A percentile compares a stretch with the other conserved stretches of the same genome.
phyloP scores from a whole-genome alignment of 1,284 basidiomycete species.

The Marasmius tenuissimus region DNA sequence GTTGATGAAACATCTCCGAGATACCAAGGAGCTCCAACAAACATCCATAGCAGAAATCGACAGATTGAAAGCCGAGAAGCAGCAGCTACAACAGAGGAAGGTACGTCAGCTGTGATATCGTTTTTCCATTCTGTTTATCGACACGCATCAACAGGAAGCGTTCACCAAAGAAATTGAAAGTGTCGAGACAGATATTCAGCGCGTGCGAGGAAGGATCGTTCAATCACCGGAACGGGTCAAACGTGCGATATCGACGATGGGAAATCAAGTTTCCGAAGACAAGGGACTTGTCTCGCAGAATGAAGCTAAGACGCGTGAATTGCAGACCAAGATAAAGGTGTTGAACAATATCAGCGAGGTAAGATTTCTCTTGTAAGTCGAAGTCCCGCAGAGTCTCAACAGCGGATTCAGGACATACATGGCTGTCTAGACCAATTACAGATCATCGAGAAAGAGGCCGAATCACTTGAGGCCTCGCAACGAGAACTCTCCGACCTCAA shows the following conservation, averaged over 20 bases:
- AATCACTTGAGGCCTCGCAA: constrained; percentile 58
- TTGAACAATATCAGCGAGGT: constrained; percentile 78
- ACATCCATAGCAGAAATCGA: constrained; percentile 60
- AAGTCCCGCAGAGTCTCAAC: neutral
- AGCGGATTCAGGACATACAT: constrained; percentile 55
- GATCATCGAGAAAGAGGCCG: constrained; percentile 68
- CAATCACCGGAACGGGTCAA: constrained; percentile 86
- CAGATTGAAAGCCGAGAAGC: constrained; percentile 67
- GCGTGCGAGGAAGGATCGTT: constrained; percentile 73
- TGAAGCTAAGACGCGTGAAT: constrained; percentile 73
- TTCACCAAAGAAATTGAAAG: constrained; percentile 58
- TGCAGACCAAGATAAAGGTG: constrained; percentile 71
- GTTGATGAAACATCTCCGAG: constrained; percentile 63
- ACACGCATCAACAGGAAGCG: constrained; percentile 43
- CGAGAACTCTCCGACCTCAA: constrained; percentile 65
- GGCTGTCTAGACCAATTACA: constrained; percentile 69
- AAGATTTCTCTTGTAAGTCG: neutral
- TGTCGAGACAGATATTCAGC: constrained; percentile 56
- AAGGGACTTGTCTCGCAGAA: constrained; percentile 59
- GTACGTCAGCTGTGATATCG: constrained; percentile 25
- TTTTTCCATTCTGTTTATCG: neutral
- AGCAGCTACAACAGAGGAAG: constrained; percentile 55
- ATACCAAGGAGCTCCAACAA: constrained; percentile 66
- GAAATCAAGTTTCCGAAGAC: constrained; percentile 55
- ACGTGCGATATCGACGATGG: constrained; percentile 76